Base-by-base conservation (phyloP, 1,284 basidiomycete genomes). In the Papiliotrema laurentii region DNA sequence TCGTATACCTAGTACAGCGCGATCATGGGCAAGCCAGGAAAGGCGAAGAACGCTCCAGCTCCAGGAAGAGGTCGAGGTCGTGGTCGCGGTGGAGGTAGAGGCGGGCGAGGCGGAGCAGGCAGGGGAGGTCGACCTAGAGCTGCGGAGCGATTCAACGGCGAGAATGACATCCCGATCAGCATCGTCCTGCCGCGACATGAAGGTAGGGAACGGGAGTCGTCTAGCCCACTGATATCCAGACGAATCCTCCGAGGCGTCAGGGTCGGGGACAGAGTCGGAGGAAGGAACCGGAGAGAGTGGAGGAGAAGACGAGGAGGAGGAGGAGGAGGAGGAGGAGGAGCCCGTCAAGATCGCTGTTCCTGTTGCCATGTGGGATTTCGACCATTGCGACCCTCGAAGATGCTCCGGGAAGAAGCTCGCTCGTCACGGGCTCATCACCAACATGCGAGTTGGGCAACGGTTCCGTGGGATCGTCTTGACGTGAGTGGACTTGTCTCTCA, bases 301-400 rank as follows among this genome's bases (percentile, higher is more conserved):
- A 5, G 69, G 73, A 18, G 58, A 63, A 4, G 76, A 77, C 34
- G 72, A 74, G 30, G 76, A 68, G 3, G 61, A 63, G n/a, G 57
- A 53, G 9, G 61, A 61, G 5, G 60, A 71, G 5, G 60, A 60
- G 7, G 61, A 63, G 24, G 52, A 53, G 27, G 56, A 60, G 25
- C 47, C 58, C 18, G 50, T 64, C 21, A 61, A 61, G 33, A 84
- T 86, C 24, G 78, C 76, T 10, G 80, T 87, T 3, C 84, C 85
- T 5, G 83, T 91, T 13, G 89, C 87, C 25, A 92, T 92, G 89
- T 92, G 89, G 89, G 94, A 97, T 70, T 97, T 98, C 71, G 86
- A 90, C 67, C 94, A 97, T 69, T 97, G 94, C 70, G 93, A 98
- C 71, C 93, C 94, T 0, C 83, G 84, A 45, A 83, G 90, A 31